Evolutionary conservation across 2,329 filamentous ascomycete species (phyloP), one percentile per base, ranked within the genome.

Genomic region (Venturia asperata): DNA sequence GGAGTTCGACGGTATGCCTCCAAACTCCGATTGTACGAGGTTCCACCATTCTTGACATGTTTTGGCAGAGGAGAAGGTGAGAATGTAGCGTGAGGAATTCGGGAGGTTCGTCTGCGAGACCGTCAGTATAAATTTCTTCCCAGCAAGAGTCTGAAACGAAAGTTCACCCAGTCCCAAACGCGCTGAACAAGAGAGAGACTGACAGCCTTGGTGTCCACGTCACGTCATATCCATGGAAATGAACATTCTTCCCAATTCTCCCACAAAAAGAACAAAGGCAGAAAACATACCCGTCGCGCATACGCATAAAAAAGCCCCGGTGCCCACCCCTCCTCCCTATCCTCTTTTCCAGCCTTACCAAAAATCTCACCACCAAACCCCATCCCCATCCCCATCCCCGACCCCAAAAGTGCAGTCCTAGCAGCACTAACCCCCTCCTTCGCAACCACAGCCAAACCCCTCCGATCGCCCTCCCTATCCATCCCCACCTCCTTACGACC

Each of bases 231-330:
- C 39, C 10, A 41, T 41, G 30, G 30, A 41, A 41, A 11, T 9
- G 10, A 5, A 10, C 19, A 21, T 2, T 60, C 21, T 34, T n/a
- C 17, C 15, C 39, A 41, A 41, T 10, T 10, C 39, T n/a, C 24
- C 24, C 42, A 3, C 24, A 19, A 1, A 27, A 24, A 34, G 6
- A 45, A 30, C 21, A 13, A 37, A 7, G 43, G 21, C 49, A 27
- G 39, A 5, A 15, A 24, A 52, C 47, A 27, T 45, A 62, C 63
- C 52, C 63, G 45, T 58, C 63, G 52, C 27, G 58, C 55, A 56
- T 65, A 65, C 15, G 64, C 64, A 42, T 65, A 65, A 37, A 65
- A 65, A 10, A 65, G 30, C 21, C 41, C 43, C 21, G 34, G 37
- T 5, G 64, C 64, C 63, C 63, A 64, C 11, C 52, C 63, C 9